These are phyloP conservation scores for Phalaenopsis hybrid DNA, from an alignment of 116 monocot genomes.

Conservation along the genomic window DNA sequence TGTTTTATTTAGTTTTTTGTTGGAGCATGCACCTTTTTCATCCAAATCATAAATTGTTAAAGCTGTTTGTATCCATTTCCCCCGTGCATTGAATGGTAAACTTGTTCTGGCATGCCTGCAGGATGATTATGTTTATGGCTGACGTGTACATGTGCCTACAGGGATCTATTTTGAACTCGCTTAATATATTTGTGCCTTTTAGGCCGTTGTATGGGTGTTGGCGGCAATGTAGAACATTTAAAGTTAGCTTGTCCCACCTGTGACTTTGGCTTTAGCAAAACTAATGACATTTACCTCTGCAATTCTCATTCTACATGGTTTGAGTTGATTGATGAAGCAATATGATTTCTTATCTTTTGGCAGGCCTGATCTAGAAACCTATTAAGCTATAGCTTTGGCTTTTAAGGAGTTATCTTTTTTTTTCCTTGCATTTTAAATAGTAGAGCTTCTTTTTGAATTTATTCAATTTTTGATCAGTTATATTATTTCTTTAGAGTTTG, in stretches of 20 bases:
- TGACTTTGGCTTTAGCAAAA: neutral
- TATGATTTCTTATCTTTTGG: neutral
- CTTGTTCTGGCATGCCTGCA: neutral
- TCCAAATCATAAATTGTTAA: neutral
- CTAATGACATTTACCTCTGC: neutral
- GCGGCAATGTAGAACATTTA: too few species aligned
- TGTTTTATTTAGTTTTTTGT: slow-evolving; percentile 1
- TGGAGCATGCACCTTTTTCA: neutral
- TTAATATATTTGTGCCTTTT: neutral
- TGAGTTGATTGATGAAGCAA: too few species aligned
- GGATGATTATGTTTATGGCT: neutral
- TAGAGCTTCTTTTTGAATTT: neutral
- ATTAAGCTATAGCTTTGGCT: too few species aligned
- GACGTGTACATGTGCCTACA: neutral
- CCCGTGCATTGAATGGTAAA: neutral
- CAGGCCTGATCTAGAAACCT: too few species aligned
- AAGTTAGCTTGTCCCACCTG: neutral
- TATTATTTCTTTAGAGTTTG: neutral
- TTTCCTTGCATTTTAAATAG: neutral
- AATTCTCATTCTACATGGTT: too few species aligned
- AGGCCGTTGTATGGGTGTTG: too few species aligned
- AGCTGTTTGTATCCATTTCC: neutral
- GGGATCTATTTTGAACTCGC: neutral
- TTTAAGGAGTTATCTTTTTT: too few species aligned
- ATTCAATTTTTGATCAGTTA: neutral